Evolutionary conservation across 2,329 filamentous ascomycete species (phyloP).

Genomic region (Penicillium sp.): DNA sequence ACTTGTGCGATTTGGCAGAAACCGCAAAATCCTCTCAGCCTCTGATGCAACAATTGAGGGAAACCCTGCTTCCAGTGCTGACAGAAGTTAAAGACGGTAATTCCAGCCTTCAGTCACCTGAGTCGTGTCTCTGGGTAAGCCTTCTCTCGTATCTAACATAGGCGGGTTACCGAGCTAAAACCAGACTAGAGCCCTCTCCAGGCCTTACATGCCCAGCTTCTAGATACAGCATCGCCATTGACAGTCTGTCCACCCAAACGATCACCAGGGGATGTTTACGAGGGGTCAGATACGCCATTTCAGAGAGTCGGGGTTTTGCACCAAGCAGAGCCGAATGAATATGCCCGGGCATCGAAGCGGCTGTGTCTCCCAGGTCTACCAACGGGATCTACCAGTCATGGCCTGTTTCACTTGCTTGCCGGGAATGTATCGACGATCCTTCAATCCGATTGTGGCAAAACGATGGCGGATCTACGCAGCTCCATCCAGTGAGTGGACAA

Average conservation of each 20-base stretch:
- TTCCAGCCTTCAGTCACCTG: constrained; percentile 18
- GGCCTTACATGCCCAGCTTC: constrained; percentile 11
- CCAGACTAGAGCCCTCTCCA: constrained; percentile 23
- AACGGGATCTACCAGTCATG: constrained; percentile 31
- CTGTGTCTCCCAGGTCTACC: constrained; percentile 32
- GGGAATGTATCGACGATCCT: constrained; percentile 32
- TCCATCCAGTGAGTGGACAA: constrained; percentile 48
- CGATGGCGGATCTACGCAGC: constrained; percentile 41
- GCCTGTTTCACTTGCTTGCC: constrained; percentile 32
- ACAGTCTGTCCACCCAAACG: not conserved
- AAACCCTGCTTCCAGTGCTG: constrained; percentile 26
- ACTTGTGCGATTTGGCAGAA: constrained; percentile 26
- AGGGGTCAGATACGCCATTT: not conserved
- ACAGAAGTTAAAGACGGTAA: constrained; percentile 21
- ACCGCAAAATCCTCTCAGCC: constrained; percentile 16
- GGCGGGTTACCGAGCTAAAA: constrained; percentile 12
- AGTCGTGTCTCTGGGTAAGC: constrained; percentile 33
- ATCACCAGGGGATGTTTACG: not conserved
- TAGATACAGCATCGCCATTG: not conserved
- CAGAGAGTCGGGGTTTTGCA: constrained; percentile 10
- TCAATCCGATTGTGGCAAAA: constrained; percentile 30
- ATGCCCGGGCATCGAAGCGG: constrained; percentile 32
- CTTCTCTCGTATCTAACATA: not conserved
- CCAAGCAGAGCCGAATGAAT: constrained; percentile 14
- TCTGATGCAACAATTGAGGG: constrained; percentile 22